A percentile compares a stretch with the other conserved stretches of the same genome.
Evolutionary conservation across 2,329 filamentous ascomycete genomes (phyloP).

Genomic region (Septoria linicola): DNA sequence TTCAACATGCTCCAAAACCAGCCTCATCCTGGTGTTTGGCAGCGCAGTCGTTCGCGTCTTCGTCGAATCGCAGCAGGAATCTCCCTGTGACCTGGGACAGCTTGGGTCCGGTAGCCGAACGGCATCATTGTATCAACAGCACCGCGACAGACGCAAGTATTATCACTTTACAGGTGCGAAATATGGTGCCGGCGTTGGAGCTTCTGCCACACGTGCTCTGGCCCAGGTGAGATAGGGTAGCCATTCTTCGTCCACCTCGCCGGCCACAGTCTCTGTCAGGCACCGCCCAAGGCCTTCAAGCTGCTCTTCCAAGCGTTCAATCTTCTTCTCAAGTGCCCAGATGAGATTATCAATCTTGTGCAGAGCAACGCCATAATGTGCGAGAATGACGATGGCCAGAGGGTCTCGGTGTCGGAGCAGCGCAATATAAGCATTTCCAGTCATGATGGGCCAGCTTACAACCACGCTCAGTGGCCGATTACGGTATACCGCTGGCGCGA

Average conservation of each 20-base stretch:
- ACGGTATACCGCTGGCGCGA: conserved; percentile 14
- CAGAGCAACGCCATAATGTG: conserved; percentile 24
- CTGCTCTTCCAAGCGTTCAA: no score
- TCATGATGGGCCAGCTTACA: conserved; percentile 23
- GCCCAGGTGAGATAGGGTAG: conserved; percentile 15
- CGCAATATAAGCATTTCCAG: conserved; percentile 15
- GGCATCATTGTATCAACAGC: no score
- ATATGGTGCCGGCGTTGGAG: conserved; percentile 9
- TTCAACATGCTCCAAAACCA: no score
- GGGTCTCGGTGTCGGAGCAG: conserved; percentile 26
- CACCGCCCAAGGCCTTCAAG: conserved; percentile 13
- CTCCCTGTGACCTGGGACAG: no score
- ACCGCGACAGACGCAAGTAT: no score
- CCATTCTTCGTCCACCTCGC: conserved; percentile 17
- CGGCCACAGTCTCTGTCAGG: conserved; percentile 13
- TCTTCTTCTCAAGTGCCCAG: conserved; percentile 11
- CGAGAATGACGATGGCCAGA: conserved; percentile 24
- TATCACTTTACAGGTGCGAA: neutral
- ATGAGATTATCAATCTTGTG: conserved; percentile 15
- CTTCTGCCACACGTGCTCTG: conserved; percentile 10
- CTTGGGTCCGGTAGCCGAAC: no score
- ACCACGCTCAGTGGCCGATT: conserved; percentile 20
- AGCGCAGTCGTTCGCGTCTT: no score
- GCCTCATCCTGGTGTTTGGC: no score
- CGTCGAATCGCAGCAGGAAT: no score